Evolutionary conservation across 805 yeast genomes (phyloP).

Genomic region (Starmerella bacillaris): DNA sequence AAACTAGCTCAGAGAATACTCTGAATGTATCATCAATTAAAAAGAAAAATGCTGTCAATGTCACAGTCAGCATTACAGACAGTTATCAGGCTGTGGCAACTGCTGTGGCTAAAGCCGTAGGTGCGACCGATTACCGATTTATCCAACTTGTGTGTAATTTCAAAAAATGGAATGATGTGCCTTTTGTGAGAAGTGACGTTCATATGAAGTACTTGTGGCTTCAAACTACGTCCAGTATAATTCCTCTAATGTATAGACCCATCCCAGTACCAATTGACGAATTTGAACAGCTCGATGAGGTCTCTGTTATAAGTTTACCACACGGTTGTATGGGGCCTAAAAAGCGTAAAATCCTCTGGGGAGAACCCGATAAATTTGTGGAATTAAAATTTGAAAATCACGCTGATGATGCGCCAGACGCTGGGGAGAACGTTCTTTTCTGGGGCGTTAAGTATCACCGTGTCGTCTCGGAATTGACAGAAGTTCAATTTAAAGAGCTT

Average conservation of each 20-base stretch:
- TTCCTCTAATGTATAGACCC: constrained; percentile 49
- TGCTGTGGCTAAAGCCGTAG: neutral
- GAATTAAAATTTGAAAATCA: neutral
- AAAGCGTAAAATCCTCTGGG: constrained; percentile 49
- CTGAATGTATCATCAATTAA: too few species aligned
- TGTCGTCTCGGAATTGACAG: constrained; percentile 1
- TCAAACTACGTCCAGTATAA: neutral
- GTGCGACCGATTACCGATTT: neutral
- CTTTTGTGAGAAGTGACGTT: neutral
- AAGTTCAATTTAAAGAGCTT: constrained; percentile 22
- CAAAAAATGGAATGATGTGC: neutral
- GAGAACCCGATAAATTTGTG: constrained; percentile 37
- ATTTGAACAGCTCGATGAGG: constrained; percentile 52
- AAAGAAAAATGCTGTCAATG: too few species aligned
- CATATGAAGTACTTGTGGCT: constrained; percentile 12
- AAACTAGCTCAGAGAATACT: too few species aligned
- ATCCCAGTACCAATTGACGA: constrained; percentile 58
- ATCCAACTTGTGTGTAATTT: neutral
- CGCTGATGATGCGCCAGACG: neutral
- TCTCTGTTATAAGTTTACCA: constrained; percentile 55
- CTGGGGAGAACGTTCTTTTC: neutral
- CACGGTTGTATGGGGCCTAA: constrained; percentile 29
- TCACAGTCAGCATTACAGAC: neutral
- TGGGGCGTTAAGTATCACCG: neutral
- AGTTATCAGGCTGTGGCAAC: neutral